Evolutionary conservation across 2,329 filamentous ascomycete genomes (phyloP).

Genomic region (Neopestalotiopsis sp.): DNA sequence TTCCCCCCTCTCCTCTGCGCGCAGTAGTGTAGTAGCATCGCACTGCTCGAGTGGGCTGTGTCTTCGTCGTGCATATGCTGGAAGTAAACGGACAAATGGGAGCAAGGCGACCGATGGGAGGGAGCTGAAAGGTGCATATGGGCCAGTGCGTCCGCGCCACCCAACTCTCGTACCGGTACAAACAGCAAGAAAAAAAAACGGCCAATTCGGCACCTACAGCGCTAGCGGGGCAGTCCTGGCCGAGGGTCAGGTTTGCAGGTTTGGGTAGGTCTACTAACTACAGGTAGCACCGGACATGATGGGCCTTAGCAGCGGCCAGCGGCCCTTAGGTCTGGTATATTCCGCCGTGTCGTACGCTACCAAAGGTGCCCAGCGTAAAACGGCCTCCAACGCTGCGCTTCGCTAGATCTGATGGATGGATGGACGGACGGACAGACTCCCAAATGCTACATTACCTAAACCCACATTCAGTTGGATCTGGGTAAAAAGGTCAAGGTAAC

Average conservation of each 20-base stretch:
- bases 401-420: background rate
- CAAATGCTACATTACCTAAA: background rate
- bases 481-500: background rate
- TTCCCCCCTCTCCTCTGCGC: background rate
- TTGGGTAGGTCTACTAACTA: background rate
- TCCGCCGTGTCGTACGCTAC: background rate
- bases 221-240: background rate
- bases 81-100: slow-evolving; percentile 34
- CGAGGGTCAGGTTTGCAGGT: background rate
- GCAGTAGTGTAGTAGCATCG: slow-evolving; percentile 13
- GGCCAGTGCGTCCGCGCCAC: slow-evolving; percentile 29
- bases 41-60: slow-evolving; percentile 35
- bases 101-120: slow-evolving; percentile 30
- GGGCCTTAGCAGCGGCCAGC: background rate
- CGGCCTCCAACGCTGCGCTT: background rate
- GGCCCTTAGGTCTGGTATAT: background rate
- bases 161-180: slow-evolving; percentile 28
- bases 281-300: too few relatives aligned
- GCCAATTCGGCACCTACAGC: background rate
- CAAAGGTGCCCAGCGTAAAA: background rate
- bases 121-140: slow-evolving; percentile 38
- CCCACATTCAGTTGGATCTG: background rate
- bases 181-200: background rate
- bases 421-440: too few relatives aligned
- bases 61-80: slow-evolving; percentile 36